A percentile compares a stretch with the other conserved stretches of the same genome.
phyloP scores from a whole-genome alignment of 495 filamentous ascomycete species.

The Neurospora sublineolata region DNA sequence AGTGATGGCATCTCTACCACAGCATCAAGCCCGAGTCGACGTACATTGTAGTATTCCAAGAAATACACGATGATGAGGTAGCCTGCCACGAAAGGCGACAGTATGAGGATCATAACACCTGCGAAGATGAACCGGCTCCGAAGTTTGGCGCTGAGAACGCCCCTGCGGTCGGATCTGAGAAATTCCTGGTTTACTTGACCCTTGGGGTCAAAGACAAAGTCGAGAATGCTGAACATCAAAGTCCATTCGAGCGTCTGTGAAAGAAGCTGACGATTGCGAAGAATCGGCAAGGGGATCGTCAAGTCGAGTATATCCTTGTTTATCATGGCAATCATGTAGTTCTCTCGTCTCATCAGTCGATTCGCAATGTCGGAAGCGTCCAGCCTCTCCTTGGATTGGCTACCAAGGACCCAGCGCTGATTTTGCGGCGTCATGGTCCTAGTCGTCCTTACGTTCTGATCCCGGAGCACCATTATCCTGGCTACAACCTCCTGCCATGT shows the following conservation, averaged over 20 bases:
- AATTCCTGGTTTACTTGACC: slow-evolving; percentile 76
- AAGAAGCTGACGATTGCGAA: slow-evolving; percentile 66
- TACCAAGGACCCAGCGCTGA: slow-evolving; percentile 58
- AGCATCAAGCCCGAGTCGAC: slow-evolving; percentile 6
- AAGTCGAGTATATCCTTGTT: slow-evolving; percentile 93
- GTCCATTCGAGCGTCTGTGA: slow-evolving; percentile 80
- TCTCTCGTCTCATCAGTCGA: slow-evolving; percentile 89
- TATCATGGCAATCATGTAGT: slow-evolving; percentile 90
- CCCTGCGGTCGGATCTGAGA: slow-evolving; percentile 68
- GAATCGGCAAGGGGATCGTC: slow-evolving; percentile 72
- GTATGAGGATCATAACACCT: slow-evolving; percentile 74
- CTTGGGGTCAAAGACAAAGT: slow-evolving; percentile 83
- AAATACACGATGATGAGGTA: slow-evolving; percentile 82
- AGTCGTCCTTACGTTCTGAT: slow-evolving; percentile 76
- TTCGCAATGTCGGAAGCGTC: slow-evolving; percentile 97
- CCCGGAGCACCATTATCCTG: slow-evolving; percentile 75
- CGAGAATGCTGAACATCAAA: slow-evolving; percentile 74
- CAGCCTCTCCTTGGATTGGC: slow-evolving; percentile 85
- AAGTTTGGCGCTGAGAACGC: slow-evolving; percentile 62
- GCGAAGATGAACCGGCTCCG: slow-evolving; percentile 66
- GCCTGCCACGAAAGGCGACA: slow-evolving; percentile 70
- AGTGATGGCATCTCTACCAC: not conserved
- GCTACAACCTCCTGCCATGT: slow-evolving; percentile 92
- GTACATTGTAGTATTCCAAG: slow-evolving; percentile 78
- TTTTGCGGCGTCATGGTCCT: slow-evolving; percentile 36